Base-by-base conservation (phyloP, 1,284 basidiomycete genomes). In the Stygiomarasmius scandens region DNA sequence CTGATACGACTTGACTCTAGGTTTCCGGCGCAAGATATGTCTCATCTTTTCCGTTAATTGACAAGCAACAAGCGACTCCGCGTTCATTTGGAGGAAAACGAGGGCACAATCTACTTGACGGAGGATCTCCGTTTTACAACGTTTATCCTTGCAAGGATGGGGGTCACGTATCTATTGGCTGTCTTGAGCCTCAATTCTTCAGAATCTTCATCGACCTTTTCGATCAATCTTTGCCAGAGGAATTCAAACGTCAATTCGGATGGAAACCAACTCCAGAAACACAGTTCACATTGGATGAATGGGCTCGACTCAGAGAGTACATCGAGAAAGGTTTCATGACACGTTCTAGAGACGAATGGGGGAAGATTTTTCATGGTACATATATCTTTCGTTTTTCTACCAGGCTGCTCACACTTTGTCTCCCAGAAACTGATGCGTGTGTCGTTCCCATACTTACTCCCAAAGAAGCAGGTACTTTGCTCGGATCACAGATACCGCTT, bases 21-120 rank as follows among this genome's bases (percentile, higher is more conserved):
- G 89, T 93, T 19, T 87, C 90, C 10, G 92, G 92, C 0, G 77
- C 87, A 1, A 86, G 91, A 52, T 94, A 93, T 69, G 65, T 93
- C 22, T 81, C 90, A 5, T 84, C 84, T 1, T 93, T 87, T 62
- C 83, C 89, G 6, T 76, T 93, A 6, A 72, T 90, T 20, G 76
- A 86, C 24, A 65, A 76, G 8, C 68, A 78, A 53, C 58, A 69
- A 52, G 72, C 61, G 38, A 67, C 62, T 20, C 79, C 74, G 25
- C 67, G 61, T 48, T 73, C 77, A 19, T 78, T 80, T 54, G 69
- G 71, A 5, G 71, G 75, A n/a, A 71, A 77, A 19, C 78, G 88
- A 55, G 88, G 85, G 22, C 75, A 75, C 1, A 90, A 90, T 61
- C 58, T 82, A 1, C 80, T 94, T 23, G 92, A 93, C 63, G 90